These are phyloP conservation scores for Mimosa pudica DNA, from an alignment of 306 rosid species.

Conservation along the genomic window DNA sequence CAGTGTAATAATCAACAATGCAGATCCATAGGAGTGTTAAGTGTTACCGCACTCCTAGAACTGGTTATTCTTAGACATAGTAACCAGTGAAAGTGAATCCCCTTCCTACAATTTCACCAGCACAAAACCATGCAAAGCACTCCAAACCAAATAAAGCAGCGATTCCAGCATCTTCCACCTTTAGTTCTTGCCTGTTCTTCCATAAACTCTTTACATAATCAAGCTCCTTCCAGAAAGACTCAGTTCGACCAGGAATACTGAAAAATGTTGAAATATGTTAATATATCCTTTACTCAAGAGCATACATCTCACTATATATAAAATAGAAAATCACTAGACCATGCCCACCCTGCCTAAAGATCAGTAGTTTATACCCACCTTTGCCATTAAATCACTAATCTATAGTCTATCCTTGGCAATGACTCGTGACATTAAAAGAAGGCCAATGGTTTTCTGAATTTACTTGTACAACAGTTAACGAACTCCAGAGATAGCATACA, in stretches of 20 bases:
- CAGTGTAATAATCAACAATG: slow-evolving; percentile 45
- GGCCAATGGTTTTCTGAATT: not conserved
- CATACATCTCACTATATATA: not conserved
- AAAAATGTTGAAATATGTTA: slow-evolving; percentile 31
- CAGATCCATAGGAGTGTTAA: slow-evolving; percentile 33
- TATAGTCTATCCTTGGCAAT: not conserved
- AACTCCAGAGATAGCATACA: not conserved
- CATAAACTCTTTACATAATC: slow-evolving; percentile 75
- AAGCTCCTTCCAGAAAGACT: slow-evolving; percentile 80
- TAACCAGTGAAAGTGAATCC: slow-evolving; percentile 91
- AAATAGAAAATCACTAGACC: not conserved
- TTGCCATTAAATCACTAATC: not conserved
- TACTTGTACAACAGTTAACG: not conserved
- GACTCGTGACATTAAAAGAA: not conserved
- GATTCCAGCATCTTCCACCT: slow-evolving; percentile 88
- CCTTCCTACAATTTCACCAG: slow-evolving; percentile 88
- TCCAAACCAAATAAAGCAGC: slow-evolving; percentile 92
- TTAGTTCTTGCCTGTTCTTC: slow-evolving; percentile 78
- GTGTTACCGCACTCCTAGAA: slow-evolving; percentile 38
- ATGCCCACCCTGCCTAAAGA: too few relatives aligned
- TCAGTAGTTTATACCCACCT: too few relatives aligned
- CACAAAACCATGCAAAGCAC: slow-evolving; percentile 80
- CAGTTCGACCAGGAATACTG: slow-evolving; percentile 81
- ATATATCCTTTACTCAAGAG: not conserved
- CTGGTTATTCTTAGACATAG: slow-evolving; percentile 51